Conservation (phyloP, 2,329 filamentous ascomycete species). For the Harringtonia lauricola region DNA sequence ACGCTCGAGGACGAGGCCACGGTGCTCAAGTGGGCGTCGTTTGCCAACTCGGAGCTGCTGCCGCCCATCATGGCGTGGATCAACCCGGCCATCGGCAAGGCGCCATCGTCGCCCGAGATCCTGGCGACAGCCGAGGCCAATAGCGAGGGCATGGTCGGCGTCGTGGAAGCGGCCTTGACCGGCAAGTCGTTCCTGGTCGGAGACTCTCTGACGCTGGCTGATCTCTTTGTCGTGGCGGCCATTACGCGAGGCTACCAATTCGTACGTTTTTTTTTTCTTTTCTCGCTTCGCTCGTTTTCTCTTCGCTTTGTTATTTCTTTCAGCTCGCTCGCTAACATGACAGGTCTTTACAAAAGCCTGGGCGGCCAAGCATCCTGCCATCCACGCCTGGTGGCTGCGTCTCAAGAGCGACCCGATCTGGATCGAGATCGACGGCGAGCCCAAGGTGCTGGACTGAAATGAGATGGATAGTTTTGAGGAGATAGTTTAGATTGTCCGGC, state of each 20-base stretch:
- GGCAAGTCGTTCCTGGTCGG: slow-evolving; percentile 26
- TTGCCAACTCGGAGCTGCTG: slow-evolving; percentile 25
- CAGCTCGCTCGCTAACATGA: background rate
- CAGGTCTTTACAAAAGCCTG: slow-evolving; percentile 1
- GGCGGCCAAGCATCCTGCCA: background rate
- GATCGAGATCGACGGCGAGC: too few relatives aligned
- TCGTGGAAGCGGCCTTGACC: background rate
- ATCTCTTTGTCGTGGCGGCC: slow-evolving; percentile 15
- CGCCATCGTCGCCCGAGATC: background rate
- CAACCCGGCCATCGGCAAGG: background rate
- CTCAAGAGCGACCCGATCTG: too few relatives aligned
- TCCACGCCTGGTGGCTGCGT: slow-evolving; percentile 1
- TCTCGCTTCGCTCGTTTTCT: too few relatives aligned
- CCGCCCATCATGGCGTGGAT: slow-evolving; percentile 12
- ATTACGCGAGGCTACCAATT: background rate
- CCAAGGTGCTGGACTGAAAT: too few relatives aligned
- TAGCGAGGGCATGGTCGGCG: background rate
- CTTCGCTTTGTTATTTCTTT: background rate
- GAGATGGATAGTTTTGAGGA: too few relatives aligned
- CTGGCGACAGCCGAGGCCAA: background rate
- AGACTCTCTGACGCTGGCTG: slow-evolving; percentile 25
- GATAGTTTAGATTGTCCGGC: too few relatives aligned
- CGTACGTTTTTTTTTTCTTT: background rate
- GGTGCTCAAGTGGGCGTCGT: slow-evolving; percentile 34
- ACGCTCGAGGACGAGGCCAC: slow-evolving; percentile 22